phyloP scores from a whole-genome alignment of 805 yeast genomes.

The Zygotorulaspora danielsina region DNA sequence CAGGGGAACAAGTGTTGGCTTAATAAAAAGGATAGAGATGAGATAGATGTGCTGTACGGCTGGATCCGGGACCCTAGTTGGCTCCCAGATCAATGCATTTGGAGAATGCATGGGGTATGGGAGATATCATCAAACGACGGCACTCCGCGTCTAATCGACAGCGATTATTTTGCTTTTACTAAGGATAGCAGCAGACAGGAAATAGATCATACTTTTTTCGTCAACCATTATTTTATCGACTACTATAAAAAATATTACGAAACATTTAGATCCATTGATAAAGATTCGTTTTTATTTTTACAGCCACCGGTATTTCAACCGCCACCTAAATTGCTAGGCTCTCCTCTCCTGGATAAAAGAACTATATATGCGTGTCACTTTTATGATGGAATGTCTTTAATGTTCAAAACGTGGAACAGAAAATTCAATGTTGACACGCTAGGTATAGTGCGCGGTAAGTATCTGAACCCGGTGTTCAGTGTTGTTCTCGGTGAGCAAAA shows the following conservation, averaged over 20 bases:
- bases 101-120: constrained; percentile 83
- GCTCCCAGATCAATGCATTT: constrained; percentile 72
- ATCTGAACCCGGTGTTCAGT: constrained; percentile 66
- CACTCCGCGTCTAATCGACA: constrained; percentile 36
- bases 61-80: constrained; percentile 63
- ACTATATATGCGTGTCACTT: constrained; percentile 84
- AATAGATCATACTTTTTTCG: constrained; percentile 52
- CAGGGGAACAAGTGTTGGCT: constrained; percentile 70
- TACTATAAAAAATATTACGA: constrained; percentile 51
- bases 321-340: constrained; percentile 63
- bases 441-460: constrained; percentile 77
- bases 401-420: constrained; percentile 88
- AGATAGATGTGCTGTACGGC: constrained; percentile 57
- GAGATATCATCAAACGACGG: constrained; percentile 38
- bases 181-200: constrained; percentile 35
- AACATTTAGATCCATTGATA: constrained; percentile 45
- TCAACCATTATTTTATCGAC: constrained; percentile 60
- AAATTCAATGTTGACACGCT: constrained; percentile 81
- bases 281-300: constrained; percentile 52
- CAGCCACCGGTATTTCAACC: constrained; percentile 78
- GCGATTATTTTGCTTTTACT: constrained; percentile 48
- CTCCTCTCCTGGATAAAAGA: constrained; percentile 52
- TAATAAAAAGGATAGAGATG: constrained; percentile 39
- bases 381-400: constrained; percentile 89
- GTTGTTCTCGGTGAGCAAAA: constrained; percentile 78